A percentile compares a stretch with the other conserved stretches of the same genome.
Conservation (phyloP, 1,284 basidiomycete species). For the Kwoniella shivajii region DNA sequence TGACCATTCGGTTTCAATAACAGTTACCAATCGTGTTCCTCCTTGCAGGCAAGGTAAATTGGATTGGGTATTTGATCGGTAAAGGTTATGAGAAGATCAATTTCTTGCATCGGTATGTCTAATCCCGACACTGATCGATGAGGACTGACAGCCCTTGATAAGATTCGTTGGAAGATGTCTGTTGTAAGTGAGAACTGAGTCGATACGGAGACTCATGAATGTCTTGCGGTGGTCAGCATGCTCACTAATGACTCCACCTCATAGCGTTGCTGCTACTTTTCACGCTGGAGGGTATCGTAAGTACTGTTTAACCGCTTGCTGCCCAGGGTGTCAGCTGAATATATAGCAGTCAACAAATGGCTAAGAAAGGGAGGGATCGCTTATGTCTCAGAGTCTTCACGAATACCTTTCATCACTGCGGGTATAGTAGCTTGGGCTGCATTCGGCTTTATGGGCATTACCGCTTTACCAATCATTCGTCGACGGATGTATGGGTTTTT, state of each 20-base stretch:
- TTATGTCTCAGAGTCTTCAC: background rate
- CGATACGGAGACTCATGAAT: too few species aligned
- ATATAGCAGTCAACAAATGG: conserved; percentile 12
- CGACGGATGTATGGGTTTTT: conserved; percentile 40
- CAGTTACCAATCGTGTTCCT: conserved; percentile 9
- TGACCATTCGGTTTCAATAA: background rate
- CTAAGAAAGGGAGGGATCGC: conserved; percentile 1
- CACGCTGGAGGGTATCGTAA: conserved; percentile 10
- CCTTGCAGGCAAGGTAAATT: conserved; percentile 13
- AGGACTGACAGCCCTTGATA: background rate
- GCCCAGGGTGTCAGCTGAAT: background rate
- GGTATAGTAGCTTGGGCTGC: conserved; percentile 32
- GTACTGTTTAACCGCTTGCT: background rate
- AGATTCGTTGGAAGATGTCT: conserved; percentile 11
- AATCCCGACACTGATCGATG: background rate
- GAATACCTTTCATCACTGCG: conserved; percentile 7
- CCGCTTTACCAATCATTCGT: conserved; percentile 48
- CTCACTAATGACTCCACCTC: background rate
- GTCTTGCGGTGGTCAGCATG: background rate
- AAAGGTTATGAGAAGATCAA: conserved; percentile 15
- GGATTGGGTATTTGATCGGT: conserved; percentile 10
- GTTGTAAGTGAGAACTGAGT: too few species aligned
- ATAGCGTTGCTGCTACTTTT: conserved; percentile 11
- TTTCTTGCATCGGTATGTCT: conserved; percentile 9
- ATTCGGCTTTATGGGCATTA: conserved; percentile 37